These are phyloP conservation scores for Zygosaccharomyces bisporus DNA, from an alignment of 805 yeast genomes.

Conservation along the genomic window DNA sequence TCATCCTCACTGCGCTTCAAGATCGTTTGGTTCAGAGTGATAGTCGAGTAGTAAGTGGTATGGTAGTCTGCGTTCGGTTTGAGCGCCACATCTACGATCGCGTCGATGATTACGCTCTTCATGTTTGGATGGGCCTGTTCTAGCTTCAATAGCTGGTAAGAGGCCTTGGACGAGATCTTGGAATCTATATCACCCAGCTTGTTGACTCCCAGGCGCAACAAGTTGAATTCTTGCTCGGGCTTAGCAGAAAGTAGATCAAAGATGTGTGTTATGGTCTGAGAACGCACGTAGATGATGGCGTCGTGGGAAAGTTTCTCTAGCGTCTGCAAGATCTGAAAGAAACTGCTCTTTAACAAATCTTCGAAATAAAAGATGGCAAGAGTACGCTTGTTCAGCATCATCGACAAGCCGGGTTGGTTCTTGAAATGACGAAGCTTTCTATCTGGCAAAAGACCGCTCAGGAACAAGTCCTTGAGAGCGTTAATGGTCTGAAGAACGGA, in stretches of 20 bases:
- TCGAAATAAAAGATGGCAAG: constrained; percentile 81
- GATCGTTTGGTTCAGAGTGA: constrained; percentile 90
- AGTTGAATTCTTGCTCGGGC: constrained; percentile 95
- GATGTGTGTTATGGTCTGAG: constrained; percentile 69
- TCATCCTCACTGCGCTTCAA: constrained; percentile 70
- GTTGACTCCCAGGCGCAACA: constrained; percentile 83
- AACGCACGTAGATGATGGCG: constrained; percentile 82
- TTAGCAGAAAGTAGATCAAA: constrained; percentile 77
- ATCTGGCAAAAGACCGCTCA: constrained; percentile 81
- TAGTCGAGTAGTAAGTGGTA: constrained; percentile 79
- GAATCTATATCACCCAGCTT: constrained; percentile 91
- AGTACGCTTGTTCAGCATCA: constrained; percentile 47
- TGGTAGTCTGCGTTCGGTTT: constrained; percentile 77
- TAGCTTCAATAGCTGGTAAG: constrained; percentile 70
- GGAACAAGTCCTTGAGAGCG: constrained; percentile 82
- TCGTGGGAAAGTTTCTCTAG: constrained; percentile 85
- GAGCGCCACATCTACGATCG: constrained; percentile 76
- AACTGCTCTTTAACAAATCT: constrained; percentile 75
- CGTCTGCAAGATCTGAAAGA: constrained; percentile 69
- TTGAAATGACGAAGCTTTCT: constrained; percentile 77
- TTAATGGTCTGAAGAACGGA: constrained; percentile 88
- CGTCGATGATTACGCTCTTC: constrained; percentile 75
- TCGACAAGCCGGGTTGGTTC: constrained; percentile 57
- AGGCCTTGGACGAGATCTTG: constrained; percentile 84
- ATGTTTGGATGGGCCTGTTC: constrained; percentile 94